Evolutionary conservation across 2,329 filamentous ascomycete species (phyloP).

Genomic region (Claviceps arundinis): DNA sequence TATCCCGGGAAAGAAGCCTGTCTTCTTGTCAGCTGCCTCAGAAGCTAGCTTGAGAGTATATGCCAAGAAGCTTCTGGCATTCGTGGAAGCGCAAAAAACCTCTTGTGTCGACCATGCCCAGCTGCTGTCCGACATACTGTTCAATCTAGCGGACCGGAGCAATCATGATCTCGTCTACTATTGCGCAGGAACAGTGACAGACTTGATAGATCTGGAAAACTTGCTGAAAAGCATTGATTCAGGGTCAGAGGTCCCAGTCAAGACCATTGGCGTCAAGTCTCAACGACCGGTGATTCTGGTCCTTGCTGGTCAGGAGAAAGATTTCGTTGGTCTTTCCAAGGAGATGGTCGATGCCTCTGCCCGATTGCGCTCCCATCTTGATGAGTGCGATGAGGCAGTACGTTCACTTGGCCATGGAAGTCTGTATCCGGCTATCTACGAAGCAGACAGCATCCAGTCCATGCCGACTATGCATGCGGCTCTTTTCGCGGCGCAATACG

Average conservation of each 20-base stretch:
- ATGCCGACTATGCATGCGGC: conserved; percentile 21
- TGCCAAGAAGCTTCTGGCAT: neutral
- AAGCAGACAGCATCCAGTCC: conserved; percentile 11
- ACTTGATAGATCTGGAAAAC: conserved; percentile 12
- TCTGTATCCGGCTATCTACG: conserved; percentile 22
- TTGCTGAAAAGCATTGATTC: conserved; percentile 6
- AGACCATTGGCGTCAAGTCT: neutral
- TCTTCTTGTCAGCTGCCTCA: neutral
- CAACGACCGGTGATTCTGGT: conserved; percentile 20
- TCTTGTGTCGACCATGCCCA: neutral
- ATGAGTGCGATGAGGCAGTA: conserved; percentile 2
- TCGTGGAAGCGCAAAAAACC: neutral
- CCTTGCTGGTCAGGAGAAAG: conserved; percentile 18
- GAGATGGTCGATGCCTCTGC: conserved; percentile 15
- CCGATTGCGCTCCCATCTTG: conserved; percentile 12
- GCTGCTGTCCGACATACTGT: neutral
- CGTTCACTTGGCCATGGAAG: conserved; percentile 9
- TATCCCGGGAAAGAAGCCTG: neutral
- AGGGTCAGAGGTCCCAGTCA: neutral
- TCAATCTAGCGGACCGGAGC: neutral
- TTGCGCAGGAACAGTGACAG: neutral
- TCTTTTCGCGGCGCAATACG: conserved; percentile 27
- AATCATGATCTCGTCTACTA: neutral
- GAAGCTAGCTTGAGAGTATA: neutral
- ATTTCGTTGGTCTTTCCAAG: conserved; percentile 17